phyloP scores from a whole-genome alignment of 2,329 filamentous ascomycete genomes.

The Fusarium musae region DNA sequence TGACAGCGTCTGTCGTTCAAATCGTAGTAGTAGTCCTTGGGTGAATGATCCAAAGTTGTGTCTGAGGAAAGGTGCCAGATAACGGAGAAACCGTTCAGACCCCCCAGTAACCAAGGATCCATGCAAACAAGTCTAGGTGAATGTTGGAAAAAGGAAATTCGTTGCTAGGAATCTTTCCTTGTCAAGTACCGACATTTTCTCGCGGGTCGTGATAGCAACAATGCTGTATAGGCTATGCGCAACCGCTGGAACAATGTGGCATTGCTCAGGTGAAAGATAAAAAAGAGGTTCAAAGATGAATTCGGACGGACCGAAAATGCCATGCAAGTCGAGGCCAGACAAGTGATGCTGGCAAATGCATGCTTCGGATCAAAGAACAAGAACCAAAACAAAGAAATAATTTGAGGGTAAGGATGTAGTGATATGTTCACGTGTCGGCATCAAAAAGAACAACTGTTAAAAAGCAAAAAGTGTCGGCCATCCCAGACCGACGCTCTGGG shows the following conservation, averaged over 20 bases:
- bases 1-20: constrained; percentile 52
- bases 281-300: constrained; percentile 43
- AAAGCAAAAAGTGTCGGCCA: constrained; percentile 38
- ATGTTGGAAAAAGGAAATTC: constrained; percentile 44
- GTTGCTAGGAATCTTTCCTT: constrained; percentile 42
- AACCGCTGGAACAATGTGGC: constrained; percentile 12
- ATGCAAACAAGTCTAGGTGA: constrained; percentile 47
- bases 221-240: background rate
- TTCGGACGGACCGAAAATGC: constrained; percentile 46
- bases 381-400: constrained; percentile 47
- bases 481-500: constrained; percentile 10
- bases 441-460: constrained; percentile 42
- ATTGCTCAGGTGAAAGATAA: constrained; percentile 31
- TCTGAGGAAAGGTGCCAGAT: constrained; percentile 45
- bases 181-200: constrained; percentile 12
- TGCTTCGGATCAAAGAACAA: constrained; percentile 47
- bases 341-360: constrained; percentile 45
- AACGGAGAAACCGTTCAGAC: constrained; percentile 41
- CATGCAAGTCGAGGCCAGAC: constrained; percentile 43
- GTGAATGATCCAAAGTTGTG: constrained; percentile 49
- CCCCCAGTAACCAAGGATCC: constrained; percentile 45
- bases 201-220: background rate
- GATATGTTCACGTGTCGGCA: constrained; percentile 47
- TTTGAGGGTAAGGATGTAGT: constrained; percentile 34
- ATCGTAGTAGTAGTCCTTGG: constrained; percentile 49